These are phyloP conservation scores for Colletotrichum somersetense DNA, from an alignment of 2,329 filamentous ascomycete genomes.

Conservation along the genomic window DNA sequence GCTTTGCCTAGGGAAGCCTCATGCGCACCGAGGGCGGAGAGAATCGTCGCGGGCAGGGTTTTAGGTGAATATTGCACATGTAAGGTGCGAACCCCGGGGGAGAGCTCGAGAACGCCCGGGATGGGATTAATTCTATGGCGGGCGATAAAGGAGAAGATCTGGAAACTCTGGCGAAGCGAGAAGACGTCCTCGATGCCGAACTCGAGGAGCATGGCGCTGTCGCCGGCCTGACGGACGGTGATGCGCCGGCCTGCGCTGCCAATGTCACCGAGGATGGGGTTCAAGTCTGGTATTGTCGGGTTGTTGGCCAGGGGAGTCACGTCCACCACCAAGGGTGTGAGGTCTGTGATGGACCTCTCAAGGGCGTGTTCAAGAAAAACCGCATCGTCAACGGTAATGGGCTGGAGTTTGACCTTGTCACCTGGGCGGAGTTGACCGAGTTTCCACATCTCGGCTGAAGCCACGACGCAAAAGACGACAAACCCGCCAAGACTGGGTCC, in stretches of 20 bases:
- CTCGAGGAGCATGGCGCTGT: constrained; percentile 52
- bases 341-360: constrained; percentile 43
- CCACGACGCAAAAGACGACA: constrained; percentile 54
- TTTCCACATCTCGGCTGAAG: constrained; percentile 57
- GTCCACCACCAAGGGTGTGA: constrained; percentile 26
- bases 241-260: constrained; percentile 40
- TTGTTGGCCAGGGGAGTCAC: background rate
- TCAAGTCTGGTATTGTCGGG: background rate
- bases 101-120: constrained; percentile 48
- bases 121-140: constrained; percentile 48
- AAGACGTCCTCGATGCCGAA: constrained; percentile 49
- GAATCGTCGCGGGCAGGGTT: constrained; percentile 42
- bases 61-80: constrained; percentile 48
- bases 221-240: constrained; percentile 50
- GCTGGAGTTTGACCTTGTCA: constrained; percentile 52
- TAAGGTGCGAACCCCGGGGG: constrained; percentile 52
- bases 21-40: constrained; percentile 44
- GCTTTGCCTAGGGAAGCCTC: constrained; percentile 45
- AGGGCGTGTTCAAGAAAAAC: constrained; percentile 45
- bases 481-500: constrained; percentile 58
- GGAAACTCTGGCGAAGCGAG: constrained; percentile 50
- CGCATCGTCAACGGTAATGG: constrained; percentile 47
- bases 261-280: constrained; percentile 40
- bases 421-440: constrained; percentile 56
- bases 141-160: constrained; percentile 52